phyloP scores from a whole-genome alignment of 148 eudicot genomes.

The Camellia sinensis region DNA sequence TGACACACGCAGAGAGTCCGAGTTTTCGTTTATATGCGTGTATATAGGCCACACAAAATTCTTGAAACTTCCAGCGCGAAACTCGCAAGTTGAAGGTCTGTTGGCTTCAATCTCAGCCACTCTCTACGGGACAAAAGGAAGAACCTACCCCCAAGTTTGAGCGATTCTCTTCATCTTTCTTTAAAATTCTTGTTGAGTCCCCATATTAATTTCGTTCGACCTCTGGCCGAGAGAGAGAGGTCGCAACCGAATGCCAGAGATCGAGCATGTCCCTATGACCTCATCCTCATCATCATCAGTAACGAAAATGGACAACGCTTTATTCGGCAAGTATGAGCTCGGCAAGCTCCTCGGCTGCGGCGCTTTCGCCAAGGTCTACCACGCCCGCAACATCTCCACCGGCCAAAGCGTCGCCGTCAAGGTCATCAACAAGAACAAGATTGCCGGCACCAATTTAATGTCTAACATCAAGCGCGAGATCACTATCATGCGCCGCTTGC shows the following conservation, averaged over 20 bases:
- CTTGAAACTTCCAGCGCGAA: neutral
- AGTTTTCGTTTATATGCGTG: too few species aligned
- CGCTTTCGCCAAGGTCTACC: constrained; percentile 73
- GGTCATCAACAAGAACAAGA: constrained; percentile 45
- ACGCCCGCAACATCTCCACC: constrained; percentile 45
- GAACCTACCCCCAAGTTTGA: neutral
- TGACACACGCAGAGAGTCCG: too few species aligned
- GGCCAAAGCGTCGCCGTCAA: constrained; percentile 74
- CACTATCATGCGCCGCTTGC: constrained; percentile 53
- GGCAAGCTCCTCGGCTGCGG: constrained; percentile 70
- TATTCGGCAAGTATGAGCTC: constrained; percentile 66
- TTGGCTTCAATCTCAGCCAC: neutral
- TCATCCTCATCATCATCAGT: neutral
- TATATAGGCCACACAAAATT: neutral
- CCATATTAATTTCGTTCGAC: constrained; percentile 13
- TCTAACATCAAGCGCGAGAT: constrained; percentile 62
- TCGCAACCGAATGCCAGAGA: constrained; percentile 24
- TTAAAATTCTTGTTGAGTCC: neutral
- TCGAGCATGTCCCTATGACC: constrained; percentile 4
- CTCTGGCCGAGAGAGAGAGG: constrained; percentile 11
- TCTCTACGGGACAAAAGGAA: too few species aligned
- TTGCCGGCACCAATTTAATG: constrained; percentile 26
- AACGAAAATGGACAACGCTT: constrained; percentile 2
- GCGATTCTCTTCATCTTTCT: neutral
- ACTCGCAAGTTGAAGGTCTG: neutral